Conservation (phyloP, 176 grass and related monocot species). For the Bolboschoenus planiculmis region DNA sequence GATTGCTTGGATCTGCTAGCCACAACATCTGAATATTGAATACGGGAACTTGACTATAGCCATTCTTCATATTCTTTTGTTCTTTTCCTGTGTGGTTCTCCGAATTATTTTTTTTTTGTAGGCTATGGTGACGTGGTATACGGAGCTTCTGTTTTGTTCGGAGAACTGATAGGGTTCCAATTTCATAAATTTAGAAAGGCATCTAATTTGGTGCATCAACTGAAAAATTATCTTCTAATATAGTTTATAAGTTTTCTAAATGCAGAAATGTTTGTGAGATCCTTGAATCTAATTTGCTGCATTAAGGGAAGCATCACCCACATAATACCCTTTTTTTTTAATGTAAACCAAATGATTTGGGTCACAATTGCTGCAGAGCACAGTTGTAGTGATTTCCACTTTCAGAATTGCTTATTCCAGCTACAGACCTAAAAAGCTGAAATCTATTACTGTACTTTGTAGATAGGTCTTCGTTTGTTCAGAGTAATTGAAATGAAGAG, state of each 20-base stretch:
- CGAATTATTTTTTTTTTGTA: slow-evolving; percentile 17
- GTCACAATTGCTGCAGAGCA: not conserved
- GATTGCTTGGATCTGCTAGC: slow-evolving; percentile 53
- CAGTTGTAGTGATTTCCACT: not conserved
- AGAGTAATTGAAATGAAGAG: too few relatives aligned
- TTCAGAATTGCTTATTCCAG: not conserved
- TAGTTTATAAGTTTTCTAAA: not conserved
- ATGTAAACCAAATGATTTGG: not conserved
- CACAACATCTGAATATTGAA: slow-evolving; percentile 44
- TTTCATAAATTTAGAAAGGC: not conserved
- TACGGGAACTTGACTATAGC: not conserved
- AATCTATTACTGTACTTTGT: too few relatives aligned
- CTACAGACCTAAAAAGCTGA: too few relatives aligned
- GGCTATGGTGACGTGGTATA: not conserved
- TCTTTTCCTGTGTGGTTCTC: slow-evolving; percentile 10
- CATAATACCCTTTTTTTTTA: not conserved
- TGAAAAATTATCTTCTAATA: not conserved
- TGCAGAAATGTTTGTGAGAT: not conserved
- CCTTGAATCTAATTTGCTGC: not conserved
- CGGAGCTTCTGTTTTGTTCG: not conserved
- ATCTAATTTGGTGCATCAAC: slow-evolving; percentile 2
- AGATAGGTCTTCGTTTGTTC: too few relatives aligned
- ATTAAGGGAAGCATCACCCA: not conserved
- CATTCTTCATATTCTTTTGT: slow-evolving; percentile 22
- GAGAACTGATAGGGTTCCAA: not conserved